Base-by-base conservation (phyloP, 2,329 filamentous ascomycete genomes). In the Cladosporium cucumerinum region DNA sequence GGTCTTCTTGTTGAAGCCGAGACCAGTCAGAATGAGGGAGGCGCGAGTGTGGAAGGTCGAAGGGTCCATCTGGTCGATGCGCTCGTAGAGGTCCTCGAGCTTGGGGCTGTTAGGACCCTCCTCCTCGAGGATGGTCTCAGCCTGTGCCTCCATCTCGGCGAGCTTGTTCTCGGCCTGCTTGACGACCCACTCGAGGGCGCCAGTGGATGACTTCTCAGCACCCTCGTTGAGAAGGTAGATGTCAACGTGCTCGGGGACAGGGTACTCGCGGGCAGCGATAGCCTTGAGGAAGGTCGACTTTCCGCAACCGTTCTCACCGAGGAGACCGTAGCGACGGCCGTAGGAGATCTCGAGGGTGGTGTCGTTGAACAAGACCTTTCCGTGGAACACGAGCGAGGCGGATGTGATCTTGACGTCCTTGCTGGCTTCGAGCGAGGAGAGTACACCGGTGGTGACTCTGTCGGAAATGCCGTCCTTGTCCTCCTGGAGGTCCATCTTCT, bases 301-400 rank as follows among this genome's bases (percentile, higher is more conserved):
- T 79, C 95, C 95, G 81, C 95, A 99, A 71, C 95, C 95, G 89
- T 99, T 99, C 86, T 99, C 95, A 76, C 95, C 95, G 69, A 99
- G 84, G 65, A 99, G 85, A 78, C 95, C 95, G 78, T 99, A 99
- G 75, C 95, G 88, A 74, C 93, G 91, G 71, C 91, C 93, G 78
- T 92, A 95, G 78, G 91, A 94, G 75, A 99, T 86, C 81, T 99
- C 96, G 78, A 99, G 85, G 59, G 89, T 96, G 69, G 91, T 91
- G 81, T 99, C 95, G 77, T 89, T 94, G 81, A 99, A 91, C 67
- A 99, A 88, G 72, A 98, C 95, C 73, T 91, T 92, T 74, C 96
- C 95, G 85, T 99, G 96, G 87, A 99, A 99, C 69, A 97, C 94
- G 72, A 99, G 84, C 69, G 91, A 96, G 74, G 89, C 87, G 64